These are phyloP conservation scores for Penicillium turbatum DNA, from an alignment of 495 filamentous ascomycete species.

Conservation along the genomic window DNA sequence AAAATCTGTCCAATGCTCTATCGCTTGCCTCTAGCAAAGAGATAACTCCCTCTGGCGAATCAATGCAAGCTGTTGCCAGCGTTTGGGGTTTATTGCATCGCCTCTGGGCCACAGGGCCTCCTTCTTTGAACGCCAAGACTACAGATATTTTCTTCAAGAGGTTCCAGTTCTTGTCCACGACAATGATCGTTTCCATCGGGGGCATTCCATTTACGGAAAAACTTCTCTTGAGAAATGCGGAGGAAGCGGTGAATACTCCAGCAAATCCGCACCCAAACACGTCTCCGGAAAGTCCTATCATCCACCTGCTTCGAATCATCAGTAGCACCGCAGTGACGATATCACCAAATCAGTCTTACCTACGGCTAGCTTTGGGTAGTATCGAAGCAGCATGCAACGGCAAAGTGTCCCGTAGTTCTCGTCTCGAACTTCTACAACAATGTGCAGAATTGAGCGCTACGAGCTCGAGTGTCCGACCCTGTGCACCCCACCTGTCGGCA, in stretches of 20 bases:
- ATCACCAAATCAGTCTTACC: slow-evolving; percentile 29
- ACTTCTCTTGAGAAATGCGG: slow-evolving; percentile 44
- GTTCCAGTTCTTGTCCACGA: slow-evolving; percentile 55
- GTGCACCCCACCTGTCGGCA: slow-evolving; percentile 12
- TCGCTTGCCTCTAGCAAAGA: slow-evolving; percentile 80
- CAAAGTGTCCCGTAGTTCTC: slow-evolving; percentile 40
- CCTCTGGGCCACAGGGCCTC: slow-evolving; percentile 54
- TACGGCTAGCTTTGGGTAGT: slow-evolving; percentile 28
- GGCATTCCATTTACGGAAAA: slow-evolving; percentile 76
- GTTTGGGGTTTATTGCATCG: slow-evolving; percentile 62
- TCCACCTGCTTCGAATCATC: slow-evolving; percentile 40
- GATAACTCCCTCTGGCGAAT: slow-evolving; percentile 80
- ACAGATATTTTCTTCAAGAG: slow-evolving; percentile 54
- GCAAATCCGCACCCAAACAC: slow-evolving; percentile 27
- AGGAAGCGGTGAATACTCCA: slow-evolving; percentile 46
- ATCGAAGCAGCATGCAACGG: slow-evolving; percentile 51
- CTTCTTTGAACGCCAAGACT: slow-evolving; percentile 34
- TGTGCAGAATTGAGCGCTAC: slow-evolving; percentile 30
- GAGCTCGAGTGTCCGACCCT: slow-evolving; percentile 6
- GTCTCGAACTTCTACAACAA: slow-evolving; percentile 43
- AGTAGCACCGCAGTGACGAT: slow-evolving; percentile 18
- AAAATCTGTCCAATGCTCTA: slow-evolving; percentile 60
- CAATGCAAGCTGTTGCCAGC: slow-evolving; percentile 70
- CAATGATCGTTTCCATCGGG: slow-evolving; percentile 63
- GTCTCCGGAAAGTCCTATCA: slow-evolving; percentile 34